Base-by-base conservation (phyloP, 805 yeast genomes). In the Saccharomycopsis javanensis region DNA sequence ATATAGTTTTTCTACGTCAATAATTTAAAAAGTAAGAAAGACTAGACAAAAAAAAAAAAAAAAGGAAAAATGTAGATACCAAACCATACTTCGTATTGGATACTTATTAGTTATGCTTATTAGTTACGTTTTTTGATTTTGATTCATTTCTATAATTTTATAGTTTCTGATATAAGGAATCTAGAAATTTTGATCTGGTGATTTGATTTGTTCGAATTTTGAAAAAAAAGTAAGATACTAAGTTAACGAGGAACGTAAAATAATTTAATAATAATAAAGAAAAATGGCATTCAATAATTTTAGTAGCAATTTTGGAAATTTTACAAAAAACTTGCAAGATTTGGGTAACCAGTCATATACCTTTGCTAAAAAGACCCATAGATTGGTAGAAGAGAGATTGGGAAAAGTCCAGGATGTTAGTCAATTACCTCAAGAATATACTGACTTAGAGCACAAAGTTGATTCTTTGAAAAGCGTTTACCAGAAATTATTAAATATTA, bases 381-480 rank as follows among this genome's bases (percentile, higher is more conserved):
- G 94, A 60, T 69, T 85, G 68, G 80, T 88, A 50, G 92, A 87
- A 70, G 96, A 88, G 70, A 79, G 74, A 64, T 78, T 88, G 28
- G 95, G 95, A 52, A 81, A 84, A 63, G 87, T 83, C 38, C 88
- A 85, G 55, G 96, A 88, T 67, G 85, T 86, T 53, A 85, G 92
- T 56, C 91, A 88, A 67, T 77, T 88, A 62, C 96, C 96, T 33
- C 81, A 83, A 58, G 96, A 88, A 69, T 88, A 87, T 68, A 72
- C 84, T 55, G 84, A 82, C 59, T 78, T 88, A 63, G 96, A 88
- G 71, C 74, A 76, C 61, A 82, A 81, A 65, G 80, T 87, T 59
- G 96, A 88, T 64, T 79, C 86, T 59, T 77, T 88, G 69, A 82
- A 85, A 72, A 72, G 77, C 52, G 82, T 87, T 57, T 86, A 85